Conservation (phyloP, 805 yeast species). For the Zygosaccharomyces gambellarensis region DNA sequence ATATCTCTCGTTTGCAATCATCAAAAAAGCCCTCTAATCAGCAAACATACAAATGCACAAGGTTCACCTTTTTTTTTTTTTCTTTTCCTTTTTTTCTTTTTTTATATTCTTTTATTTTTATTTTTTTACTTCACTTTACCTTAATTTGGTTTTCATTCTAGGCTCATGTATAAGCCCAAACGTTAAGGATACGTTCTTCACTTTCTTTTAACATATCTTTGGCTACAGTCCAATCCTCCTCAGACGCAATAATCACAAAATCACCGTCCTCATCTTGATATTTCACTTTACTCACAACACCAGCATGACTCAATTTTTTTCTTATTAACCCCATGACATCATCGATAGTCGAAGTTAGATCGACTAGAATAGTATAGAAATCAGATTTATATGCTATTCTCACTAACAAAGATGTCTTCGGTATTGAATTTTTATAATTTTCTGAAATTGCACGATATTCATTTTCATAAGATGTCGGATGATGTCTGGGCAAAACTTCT, state of each 20-base stretch:
- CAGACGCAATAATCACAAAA: conserved; percentile 74
- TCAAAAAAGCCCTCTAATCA: not conserved
- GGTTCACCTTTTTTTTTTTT: not conserved
- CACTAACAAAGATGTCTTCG: conserved; percentile 37
- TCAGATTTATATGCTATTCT: conserved; percentile 42
- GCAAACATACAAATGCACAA: not conserved
- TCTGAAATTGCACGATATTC: conserved; percentile 40
- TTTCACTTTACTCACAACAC: conserved; percentile 51
- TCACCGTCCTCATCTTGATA: conserved; percentile 96
- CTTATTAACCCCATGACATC: conserved; percentile 56
- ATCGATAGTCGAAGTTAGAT: conserved; percentile 45
- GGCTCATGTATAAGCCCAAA: conserved; percentile 37
- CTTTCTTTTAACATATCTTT: conserved; percentile 58
- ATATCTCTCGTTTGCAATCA: not conserved
- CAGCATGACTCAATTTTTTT: conserved; percentile 51
- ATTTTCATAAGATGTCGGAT: conserved; percentile 27
- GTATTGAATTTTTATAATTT: conserved; percentile 37
- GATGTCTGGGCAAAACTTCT: conserved; percentile 28
- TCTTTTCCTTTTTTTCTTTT: too few relatives aligned
- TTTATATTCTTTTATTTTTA: too few relatives aligned
- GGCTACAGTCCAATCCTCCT: conserved; percentile 86
- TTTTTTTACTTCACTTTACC: too few relatives aligned
- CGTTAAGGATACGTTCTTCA: conserved; percentile 44
- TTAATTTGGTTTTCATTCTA: not conserved
- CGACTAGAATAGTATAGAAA: conserved; percentile 63